phyloP scores from a whole-genome alignment of 2,329 filamentous ascomycete genomes.

The Aureobasidium sp. region DNA sequence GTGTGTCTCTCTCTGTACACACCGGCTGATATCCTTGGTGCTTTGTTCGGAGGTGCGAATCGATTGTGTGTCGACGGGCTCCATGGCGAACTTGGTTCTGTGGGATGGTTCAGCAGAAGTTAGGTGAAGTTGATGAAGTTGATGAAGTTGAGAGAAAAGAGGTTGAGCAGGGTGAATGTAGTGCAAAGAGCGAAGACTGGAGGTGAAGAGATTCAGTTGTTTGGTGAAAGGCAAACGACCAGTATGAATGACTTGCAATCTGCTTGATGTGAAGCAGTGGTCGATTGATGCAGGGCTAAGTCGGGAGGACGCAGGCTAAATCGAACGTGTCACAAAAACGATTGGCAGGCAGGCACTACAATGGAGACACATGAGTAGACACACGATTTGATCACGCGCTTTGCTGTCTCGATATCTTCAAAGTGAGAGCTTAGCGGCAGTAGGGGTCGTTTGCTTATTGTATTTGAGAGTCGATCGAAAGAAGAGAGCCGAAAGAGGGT shows the following conservation, averaged over 20 bases:
- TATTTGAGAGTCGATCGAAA: not conserved
- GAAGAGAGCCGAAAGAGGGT: not conserved
- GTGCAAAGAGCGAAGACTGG: not conserved
- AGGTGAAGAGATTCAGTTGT: not conserved
- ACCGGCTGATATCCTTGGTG: not conserved
- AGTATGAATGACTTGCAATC: not conserved
- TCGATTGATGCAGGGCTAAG: not conserved
- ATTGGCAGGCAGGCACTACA: not conserved
- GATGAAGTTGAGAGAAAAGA: not conserved
- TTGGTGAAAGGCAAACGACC: not conserved
- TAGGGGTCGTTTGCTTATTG: not conserved
- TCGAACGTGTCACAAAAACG: slow-evolving; percentile 1
- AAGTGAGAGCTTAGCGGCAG: not conserved
- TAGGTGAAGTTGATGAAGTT: not conserved
- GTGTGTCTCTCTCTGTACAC: not conserved
- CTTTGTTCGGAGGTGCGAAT: not conserved
- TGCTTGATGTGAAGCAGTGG: not conserved
- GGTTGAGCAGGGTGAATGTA: not conserved
- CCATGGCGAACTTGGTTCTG: not conserved
- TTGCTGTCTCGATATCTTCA: not conserved
- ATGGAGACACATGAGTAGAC: not conserved
- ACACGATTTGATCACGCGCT: not conserved
- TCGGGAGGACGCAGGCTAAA: not conserved
- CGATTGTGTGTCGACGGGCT: not conserved
- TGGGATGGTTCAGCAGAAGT: not conserved